phyloP scores from a whole-genome alignment of 306 rosid species.

The Citrullus mucosospermus region DNA sequence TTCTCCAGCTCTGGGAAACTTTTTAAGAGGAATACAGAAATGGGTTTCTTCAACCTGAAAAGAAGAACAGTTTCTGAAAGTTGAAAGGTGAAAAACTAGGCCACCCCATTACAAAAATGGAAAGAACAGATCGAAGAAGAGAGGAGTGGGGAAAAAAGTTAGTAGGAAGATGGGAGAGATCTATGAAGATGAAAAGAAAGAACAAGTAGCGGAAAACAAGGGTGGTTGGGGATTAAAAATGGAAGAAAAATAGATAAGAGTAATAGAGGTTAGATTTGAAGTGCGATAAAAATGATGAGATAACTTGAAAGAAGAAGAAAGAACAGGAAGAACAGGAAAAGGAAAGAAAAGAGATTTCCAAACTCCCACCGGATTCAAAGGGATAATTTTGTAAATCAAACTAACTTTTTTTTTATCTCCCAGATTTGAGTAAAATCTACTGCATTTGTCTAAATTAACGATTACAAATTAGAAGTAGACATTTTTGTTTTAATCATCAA shows the following conservation, averaged over 20 bases:
- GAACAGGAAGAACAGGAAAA: not conserved
- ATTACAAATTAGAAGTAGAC: not conserved
- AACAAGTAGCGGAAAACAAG: conserved; percentile 3
- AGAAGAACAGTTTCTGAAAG: not conserved
- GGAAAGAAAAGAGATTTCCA: not conserved
- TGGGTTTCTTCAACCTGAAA: not conserved
- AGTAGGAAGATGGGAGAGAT: not conserved
- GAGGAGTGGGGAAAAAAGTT: not conserved
- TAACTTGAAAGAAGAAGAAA: not conserved
- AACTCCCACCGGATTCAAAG: not conserved
- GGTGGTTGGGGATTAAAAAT: not conserved
- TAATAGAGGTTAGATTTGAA: not conserved
- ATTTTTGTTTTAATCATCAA: not conserved
- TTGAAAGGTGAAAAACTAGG: not conserved
- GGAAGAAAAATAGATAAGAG: not conserved
- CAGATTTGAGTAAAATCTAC: not conserved
- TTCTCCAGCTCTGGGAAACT: not conserved
- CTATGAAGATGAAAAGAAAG: not conserved
- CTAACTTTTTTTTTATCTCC: not conserved
- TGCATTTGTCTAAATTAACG: not conserved
- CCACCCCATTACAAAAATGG: not conserved
- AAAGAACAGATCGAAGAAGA: conserved; percentile 9
- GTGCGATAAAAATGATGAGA: not conserved
- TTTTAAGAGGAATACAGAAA: not conserved
- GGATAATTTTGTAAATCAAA: not conserved